Percentiles rank a stretch among this genome's conserved stretches.
phyloP scores from a whole-genome alignment of 2,329 filamentous ascomycete genomes.

The Verticillium tricorpus region DNA sequence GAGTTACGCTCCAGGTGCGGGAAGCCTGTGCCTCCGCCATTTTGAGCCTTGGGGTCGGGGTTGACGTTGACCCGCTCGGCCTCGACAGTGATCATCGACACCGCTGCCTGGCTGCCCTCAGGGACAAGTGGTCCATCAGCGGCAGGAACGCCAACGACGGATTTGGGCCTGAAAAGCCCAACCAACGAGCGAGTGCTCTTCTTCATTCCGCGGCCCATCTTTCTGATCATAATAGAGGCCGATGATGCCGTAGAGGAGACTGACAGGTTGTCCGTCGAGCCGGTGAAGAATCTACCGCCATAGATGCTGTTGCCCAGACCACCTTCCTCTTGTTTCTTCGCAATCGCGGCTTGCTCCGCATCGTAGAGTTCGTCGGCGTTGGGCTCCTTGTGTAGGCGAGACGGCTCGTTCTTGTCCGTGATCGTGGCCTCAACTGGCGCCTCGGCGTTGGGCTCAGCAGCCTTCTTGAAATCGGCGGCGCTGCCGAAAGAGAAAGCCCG shows the following conservation, averaged over 20 bases:
- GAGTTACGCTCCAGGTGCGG: slow-evolving; percentile 82
- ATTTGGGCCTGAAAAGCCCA: slow-evolving; percentile 92
- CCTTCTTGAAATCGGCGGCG: slow-evolving; percentile 80
- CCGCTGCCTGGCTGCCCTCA: slow-evolving; percentile 71
- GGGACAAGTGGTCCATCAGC: slow-evolving; percentile 58
- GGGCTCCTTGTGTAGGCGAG: slow-evolving; percentile 64
- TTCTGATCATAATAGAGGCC: slow-evolving; percentile 89
- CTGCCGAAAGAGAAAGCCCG: slow-evolving; percentile 96
- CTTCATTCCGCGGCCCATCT: slow-evolving; percentile 99
- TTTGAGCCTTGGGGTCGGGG: slow-evolving; percentile 60
- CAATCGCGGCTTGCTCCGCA: slow-evolving; percentile 87
- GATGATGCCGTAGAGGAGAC: slow-evolving; percentile 88
- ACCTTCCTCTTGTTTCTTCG: slow-evolving; percentile 83
- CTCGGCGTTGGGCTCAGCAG: slow-evolving; percentile 40
- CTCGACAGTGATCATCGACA: slow-evolving; percentile 94
- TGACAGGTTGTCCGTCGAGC: slow-evolving; percentile 91
- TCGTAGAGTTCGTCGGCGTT: slow-evolving; percentile 63
- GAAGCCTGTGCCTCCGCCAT: slow-evolving; percentile 71
- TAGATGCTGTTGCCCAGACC: slow-evolving; percentile 95
- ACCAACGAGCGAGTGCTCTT: slow-evolving; percentile 87
- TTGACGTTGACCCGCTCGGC: slow-evolving; percentile 84
- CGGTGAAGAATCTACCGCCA: slow-evolving; percentile 77
- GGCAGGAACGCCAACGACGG: slow-evolving; percentile 71
- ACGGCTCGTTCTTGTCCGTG: slow-evolving; percentile 31
- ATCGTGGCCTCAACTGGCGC: slow-evolving; percentile 14